Evolutionary conservation across 495 filamentous ascomycete species (phyloP).

Genomic region (Aspergillus conjunctus): DNA sequence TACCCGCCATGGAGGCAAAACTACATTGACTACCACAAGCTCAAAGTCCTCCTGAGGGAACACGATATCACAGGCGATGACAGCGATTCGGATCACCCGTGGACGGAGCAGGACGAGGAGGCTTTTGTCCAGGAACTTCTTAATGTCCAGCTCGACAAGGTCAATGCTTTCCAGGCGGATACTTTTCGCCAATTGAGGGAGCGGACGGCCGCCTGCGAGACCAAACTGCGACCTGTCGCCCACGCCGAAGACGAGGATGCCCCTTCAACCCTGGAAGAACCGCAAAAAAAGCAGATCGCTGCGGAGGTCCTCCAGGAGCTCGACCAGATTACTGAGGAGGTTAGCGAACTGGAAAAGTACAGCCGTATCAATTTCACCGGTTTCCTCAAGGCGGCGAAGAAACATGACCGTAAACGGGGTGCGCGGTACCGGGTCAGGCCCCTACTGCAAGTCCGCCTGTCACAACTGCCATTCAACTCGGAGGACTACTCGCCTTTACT

Average conservation of each 20-base stretch:
- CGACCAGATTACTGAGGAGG: conserved; percentile 84
- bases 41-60: conserved; percentile 86
- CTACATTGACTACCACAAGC: conserved; percentile 93
- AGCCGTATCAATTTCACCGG: conserved; percentile 96
- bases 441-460: conserved; percentile 83
- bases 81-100: conserved; percentile 57
- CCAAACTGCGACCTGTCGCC: conserved; percentile 51
- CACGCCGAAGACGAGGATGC: conserved; percentile 32
- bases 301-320: conserved; percentile 75
- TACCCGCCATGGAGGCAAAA: conserved; percentile 89
- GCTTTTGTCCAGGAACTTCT: conserved; percentile 91
- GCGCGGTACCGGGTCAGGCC: conserved; percentile 82
- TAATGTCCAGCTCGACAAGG: conserved; percentile 94
- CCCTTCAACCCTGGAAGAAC: conserved; percentile 34
- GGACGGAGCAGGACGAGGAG: conserved; percentile 96
- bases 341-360: conserved; percentile 91
- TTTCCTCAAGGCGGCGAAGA: conserved; percentile 97
- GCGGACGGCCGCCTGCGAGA: conserved; percentile 59
- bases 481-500: conserved; percentile 91
- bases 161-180: conserved; percentile 81
- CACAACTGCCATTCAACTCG: conserved; percentile 88
- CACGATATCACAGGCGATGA: conserved; percentile 50
- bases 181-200: conserved; percentile 72
- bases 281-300: conserved; percentile 55
- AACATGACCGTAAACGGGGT: conserved; percentile 91